A percentile compares a stretch with the other conserved stretches of the same genome.
These are phyloP conservation scores for Naganishia onofrii DNA, from an alignment of 768 basidiomycete genomes.

Conservation along the genomic window DNA sequence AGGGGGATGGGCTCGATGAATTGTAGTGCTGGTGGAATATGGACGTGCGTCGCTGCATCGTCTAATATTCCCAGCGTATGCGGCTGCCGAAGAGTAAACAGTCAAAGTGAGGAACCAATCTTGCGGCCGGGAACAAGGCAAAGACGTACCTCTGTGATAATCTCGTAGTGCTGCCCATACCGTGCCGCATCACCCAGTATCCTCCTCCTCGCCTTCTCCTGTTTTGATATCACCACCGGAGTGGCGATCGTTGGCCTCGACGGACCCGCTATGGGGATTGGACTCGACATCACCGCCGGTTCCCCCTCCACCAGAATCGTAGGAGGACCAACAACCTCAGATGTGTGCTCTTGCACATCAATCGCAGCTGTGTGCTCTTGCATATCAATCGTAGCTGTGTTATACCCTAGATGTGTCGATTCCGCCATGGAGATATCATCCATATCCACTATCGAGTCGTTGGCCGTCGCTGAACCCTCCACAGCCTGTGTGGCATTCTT, in stretches of 20 bases:
- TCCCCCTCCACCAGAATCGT: not conserved
- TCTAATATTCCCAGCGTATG: not conserved
- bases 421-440: conserved; percentile 10
- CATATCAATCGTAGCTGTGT: not conserved
- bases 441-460: conserved; percentile 1
- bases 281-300: not conserved
- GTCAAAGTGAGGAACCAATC: not conserved
- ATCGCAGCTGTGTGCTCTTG: not conserved
- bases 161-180: not conserved
- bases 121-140: not conserved
- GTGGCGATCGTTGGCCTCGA: not conserved
- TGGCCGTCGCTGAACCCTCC: not conserved
- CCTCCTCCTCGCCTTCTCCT: not conserved
- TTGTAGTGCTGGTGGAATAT: not conserved
- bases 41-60: not conserved
- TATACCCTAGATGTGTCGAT: not conserved
- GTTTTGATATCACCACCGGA: not conserved
- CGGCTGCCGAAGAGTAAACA: not conserved
- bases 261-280: not conserved
- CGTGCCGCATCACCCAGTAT: not conserved
- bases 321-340: not conserved
- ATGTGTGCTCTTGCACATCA: not conserved
- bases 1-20: conserved; percentile 1
- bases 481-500: not conserved
- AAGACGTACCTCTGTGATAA: conserved; percentile 4